These are phyloP conservation scores for Verticillium klebahnii DNA, from an alignment of 2,329 filamentous ascomycete genomes.

Conservation along the genomic window DNA sequence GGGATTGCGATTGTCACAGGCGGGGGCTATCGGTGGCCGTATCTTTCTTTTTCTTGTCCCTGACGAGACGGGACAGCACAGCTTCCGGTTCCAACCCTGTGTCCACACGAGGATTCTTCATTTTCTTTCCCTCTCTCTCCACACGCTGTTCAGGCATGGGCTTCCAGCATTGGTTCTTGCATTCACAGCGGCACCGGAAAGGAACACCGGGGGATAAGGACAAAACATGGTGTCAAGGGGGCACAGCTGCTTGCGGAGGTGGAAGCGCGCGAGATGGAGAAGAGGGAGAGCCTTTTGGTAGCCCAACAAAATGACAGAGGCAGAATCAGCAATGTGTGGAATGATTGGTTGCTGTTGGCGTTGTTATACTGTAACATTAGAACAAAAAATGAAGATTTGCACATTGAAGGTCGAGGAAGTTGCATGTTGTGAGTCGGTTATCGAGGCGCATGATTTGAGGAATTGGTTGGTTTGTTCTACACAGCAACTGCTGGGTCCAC, in stretches of 20 bases:
- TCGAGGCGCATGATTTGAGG: too few relatives aligned
- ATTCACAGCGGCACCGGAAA: not conserved
- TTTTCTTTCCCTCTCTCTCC: not conserved
- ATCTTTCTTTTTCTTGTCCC: not conserved
- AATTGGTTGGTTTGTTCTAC: not conserved
- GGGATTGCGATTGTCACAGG: not conserved
- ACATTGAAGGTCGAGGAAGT: not conserved
- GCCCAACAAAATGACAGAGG: constrained; percentile 1
- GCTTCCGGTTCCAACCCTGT: not conserved
- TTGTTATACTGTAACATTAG: constrained; percentile 9
- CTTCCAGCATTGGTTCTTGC: not conserved
- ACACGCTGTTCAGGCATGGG: not conserved
- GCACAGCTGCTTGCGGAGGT: too few relatives aligned
- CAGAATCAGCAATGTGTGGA: not conserved
- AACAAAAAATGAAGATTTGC: constrained; percentile 4
- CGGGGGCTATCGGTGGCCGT: not conserved
- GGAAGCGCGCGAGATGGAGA: not conserved
- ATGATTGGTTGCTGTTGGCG: constrained; percentile 1
- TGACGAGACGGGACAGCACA: not conserved
- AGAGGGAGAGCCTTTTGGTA: not conserved
- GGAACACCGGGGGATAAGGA: not conserved
- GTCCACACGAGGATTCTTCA: not conserved
- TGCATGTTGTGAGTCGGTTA: not conserved
- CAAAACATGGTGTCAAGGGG: not conserved
- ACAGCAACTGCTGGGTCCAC: not conserved